Evolutionary conservation across 2,329 filamentous ascomycete genomes (phyloP).

Genomic region (Plectosphaerella sp.): DNA sequence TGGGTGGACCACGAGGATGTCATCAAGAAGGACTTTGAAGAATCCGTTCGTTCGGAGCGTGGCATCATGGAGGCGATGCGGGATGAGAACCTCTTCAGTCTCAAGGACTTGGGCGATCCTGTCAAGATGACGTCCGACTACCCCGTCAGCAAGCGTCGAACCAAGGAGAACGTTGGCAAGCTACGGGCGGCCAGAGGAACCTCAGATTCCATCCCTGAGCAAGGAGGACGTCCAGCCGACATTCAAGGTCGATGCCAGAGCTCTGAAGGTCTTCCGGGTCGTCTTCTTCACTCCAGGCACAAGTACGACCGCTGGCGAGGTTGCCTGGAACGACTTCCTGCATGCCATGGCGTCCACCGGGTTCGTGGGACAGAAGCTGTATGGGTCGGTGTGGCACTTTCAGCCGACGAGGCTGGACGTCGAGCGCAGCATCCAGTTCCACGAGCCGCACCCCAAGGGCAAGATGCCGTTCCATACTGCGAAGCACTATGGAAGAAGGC

Average conservation of each 20-base stretch:
- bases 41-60: background rate
- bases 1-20: constrained; percentile 15
- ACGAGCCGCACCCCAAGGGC: constrained; percentile 52
- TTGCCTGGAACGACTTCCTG: constrained; percentile 49
- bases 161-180: constrained; percentile 33
- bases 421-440: constrained; percentile 50
- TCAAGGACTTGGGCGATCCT: constrained; percentile 22
- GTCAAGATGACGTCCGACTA: constrained; percentile 34
- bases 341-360: constrained; percentile 45
- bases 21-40: constrained; percentile 8
- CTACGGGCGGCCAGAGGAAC: constrained; percentile 32
- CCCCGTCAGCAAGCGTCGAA: constrained; percentile 37
- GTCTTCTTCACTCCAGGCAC: constrained; percentile 13
- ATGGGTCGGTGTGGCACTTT: constrained; percentile 60
- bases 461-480: constrained; percentile 46
- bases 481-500: constrained; percentile 40
- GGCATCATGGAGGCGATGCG: constrained; percentile 5
- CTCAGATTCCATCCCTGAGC: background rate
- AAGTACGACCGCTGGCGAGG: constrained; percentile 36
- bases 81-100: constrained; percentile 10
- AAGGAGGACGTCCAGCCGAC: constrained; percentile 3
- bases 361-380: constrained; percentile 51
- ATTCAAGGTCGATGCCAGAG: constrained; percentile 22
- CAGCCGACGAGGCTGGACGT: constrained; percentile 33
- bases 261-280: constrained; percentile 25